phyloP scores from a whole-genome alignment of 768 basidiomycete genomes.

The Rhodotorula sphaerocarpa region DNA sequence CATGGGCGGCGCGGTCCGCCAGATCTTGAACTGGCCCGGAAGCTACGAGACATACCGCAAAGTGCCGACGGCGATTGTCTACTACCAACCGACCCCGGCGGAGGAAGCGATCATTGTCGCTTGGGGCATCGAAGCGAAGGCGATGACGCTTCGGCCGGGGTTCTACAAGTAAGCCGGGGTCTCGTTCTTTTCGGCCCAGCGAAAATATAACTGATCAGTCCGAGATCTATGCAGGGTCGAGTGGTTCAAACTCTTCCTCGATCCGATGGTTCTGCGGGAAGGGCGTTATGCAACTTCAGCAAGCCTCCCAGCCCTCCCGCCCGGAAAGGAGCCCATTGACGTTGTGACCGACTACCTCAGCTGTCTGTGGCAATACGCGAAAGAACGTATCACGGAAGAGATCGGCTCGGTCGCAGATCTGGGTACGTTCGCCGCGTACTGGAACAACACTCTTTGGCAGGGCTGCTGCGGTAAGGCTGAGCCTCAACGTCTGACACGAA shows the following conservation, averaged over 20 bases:
- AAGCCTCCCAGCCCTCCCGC: conserved; percentile 66
- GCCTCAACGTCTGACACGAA: no score
- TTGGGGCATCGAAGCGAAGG: conserved; percentile 83
- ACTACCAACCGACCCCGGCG: conserved; percentile 47
- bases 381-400: conserved; percentile 75
- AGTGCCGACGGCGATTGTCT: conserved; percentile 73
- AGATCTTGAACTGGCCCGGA: conserved; percentile 77
- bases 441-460: neutral
- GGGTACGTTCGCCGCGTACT: conserved; percentile 37
- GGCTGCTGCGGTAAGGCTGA: no score
- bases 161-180: conserved; percentile 49
- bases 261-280: conserved; percentile 15
- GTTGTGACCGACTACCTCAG: conserved; percentile 74
- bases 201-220: no score
- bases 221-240: conserved; percentile 19
- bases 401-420: conserved; percentile 82
- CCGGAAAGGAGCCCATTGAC: conserved; percentile 67
- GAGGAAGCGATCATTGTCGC: conserved; percentile 63
- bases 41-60: conserved; percentile 57
- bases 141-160: conserved; percentile 59
- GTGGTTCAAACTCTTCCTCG: conserved; percentile 71
- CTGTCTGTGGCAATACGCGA: conserved; percentile 77
- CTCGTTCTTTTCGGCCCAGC: neutral
- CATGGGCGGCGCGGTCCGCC: conserved; percentile 66
- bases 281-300: conserved; percentile 11